Conservation (phyloP, 176 grass and related monocot species). For the barley (Hordeum vulgare) region MorexV3_pseudomolecules_assembly NC_058519.1:657514681-657515180, state of each 20-base stretch:
- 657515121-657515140: slow-evolving; percentile 3
- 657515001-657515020: slow-evolving; percentile 24
- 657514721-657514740: neutral
- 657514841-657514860: neutral
- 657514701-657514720: neutral
- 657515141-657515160: neutral
- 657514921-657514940: slow-evolving; percentile 16
- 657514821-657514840: neutral
- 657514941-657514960: neutral
- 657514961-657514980: slow-evolving; percentile 11
- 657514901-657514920: slow-evolving; percentile 15
- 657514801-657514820: neutral
- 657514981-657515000: slow-evolving; percentile 14
- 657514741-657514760: neutral
- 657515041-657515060: neutral
- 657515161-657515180: neutral
- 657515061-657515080: slow-evolving; percentile 3
- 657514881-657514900: slow-evolving; percentile 15
- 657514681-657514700: neutral
- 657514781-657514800: neutral
- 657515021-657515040: slow-evolving; percentile 30
- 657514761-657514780: neutral
- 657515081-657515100: slow-evolving; percentile 31
- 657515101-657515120: slow-evolving; percentile 15
- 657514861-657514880: neutral